A percentile compares a stretch with the other conserved stretches of the same genome.
Evolutionary conservation across 768 basidiomycete species (phyloP).

Genomic region (Lactarius psammicola): DNA sequence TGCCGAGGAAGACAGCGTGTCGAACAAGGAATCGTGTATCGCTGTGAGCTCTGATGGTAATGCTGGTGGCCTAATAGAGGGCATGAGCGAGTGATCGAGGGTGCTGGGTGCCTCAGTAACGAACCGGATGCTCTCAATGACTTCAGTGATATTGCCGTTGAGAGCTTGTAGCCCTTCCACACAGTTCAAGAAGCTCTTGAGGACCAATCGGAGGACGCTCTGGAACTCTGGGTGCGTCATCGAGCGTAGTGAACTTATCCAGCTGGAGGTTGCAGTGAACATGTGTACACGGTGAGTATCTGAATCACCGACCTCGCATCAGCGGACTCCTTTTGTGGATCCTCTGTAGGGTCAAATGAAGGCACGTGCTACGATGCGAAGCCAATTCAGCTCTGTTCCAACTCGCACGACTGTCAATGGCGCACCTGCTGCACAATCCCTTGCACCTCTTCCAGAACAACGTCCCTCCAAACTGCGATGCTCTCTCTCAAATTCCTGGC

Average conservation of each 20-base stretch:
- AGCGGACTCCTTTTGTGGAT: conserved; percentile 35
- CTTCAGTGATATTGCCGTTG: conserved; percentile 52
- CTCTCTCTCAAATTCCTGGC: conserved; percentile 71
- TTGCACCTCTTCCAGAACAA: conserved; percentile 60
- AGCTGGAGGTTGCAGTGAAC: conserved; percentile 30
- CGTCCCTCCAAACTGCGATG: conserved; percentile 65
- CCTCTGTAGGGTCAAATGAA: conserved; percentile 55
- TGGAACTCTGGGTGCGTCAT: conserved; percentile 73
- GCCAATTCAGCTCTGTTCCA: background rate
- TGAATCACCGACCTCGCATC: conserved; percentile 14
- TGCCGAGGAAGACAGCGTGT: conserved; percentile 74
- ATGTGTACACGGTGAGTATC: background rate
- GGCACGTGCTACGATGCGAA: conserved; percentile 52
- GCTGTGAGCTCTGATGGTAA: conserved; percentile 44
- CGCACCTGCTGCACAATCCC: conserved; percentile 59
- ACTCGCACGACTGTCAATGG: conserved; percentile 14
- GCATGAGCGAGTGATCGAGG: background rate
- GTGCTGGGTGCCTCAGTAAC: conserved; percentile 22
- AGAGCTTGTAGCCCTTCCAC: conserved; percentile 69
- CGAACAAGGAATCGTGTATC: conserved; percentile 64
- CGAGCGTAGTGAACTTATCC: conserved; percentile 57
- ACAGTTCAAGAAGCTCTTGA: conserved; percentile 57
- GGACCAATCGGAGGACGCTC: conserved; percentile 57
- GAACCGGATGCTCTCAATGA: conserved; percentile 51
- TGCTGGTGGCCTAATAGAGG: conserved; percentile 38